Evolutionary conservation across 2,329 filamentous ascomycete species (phyloP), one percentile per base, ranked within the genome.

Genomic region (Magnaporthiopsis rhizophila): DNA sequence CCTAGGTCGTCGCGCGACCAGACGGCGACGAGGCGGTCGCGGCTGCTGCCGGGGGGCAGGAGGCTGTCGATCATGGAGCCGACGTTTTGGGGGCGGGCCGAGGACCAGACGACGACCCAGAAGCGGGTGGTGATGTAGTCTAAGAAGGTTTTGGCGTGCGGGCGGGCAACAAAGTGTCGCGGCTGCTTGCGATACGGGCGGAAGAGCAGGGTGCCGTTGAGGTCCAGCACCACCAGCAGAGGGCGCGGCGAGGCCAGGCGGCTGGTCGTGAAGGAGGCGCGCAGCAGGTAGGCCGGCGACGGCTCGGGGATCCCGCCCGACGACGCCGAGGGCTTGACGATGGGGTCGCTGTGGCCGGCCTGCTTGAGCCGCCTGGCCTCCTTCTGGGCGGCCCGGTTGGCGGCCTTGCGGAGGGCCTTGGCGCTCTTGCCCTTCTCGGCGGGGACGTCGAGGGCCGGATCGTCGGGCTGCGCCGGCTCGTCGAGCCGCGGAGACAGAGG

Each of bases 31-130:
- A 96, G 80, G 30, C 80, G 75, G 0, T 30, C 11, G 12, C 24
- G 65, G 36, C 32, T 34, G 34, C 38, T 28, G 56, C n/a, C 34
- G 7, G 8, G 45, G 2, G 81, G 78, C 65, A 97, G 81, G 0
- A 96, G 81, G 61, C 84, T 78, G 3, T 78, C 76, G 66, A 91
- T 85, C 81, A 96, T 90, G 50, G 77, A 77, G 11, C 75, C 68
- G 18, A 97, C 91, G 68, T 95, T 97, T 1, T 83, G 75, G 0
- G 87, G 88, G 26, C 82, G 84, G 0, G 94, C 92, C 8, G 91
- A 96, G 1, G 94, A 96, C 92, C 94, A 99, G 65, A 98, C 85
- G 77, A 92, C 91, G 36, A 97, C 89, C 63, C 81, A 80, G 78
- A 96, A 94, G 65, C 88, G 87, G 15, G 83, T 76, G 69, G 96